Conservation (phyloP, 1,284 basidiomycete species). For the Takashimella tepidaria region DNA sequence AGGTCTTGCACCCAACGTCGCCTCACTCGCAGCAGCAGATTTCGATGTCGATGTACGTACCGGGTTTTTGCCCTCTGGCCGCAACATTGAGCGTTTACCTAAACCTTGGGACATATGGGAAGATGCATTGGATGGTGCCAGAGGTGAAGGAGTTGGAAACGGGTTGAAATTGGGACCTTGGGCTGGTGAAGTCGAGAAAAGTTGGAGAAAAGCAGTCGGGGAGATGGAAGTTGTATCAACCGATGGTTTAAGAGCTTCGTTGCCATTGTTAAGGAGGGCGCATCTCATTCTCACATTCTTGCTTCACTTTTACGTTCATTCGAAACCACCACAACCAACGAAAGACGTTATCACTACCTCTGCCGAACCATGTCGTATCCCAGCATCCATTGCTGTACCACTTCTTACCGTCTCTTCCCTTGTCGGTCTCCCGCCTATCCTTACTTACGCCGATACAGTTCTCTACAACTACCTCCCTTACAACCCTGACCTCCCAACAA, state of each 20-base stretch:
- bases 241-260: conserved; percentile 54
- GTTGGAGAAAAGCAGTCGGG: conserved; percentile 62
- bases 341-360: conserved; percentile 12
- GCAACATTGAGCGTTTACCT: conserved; percentile 63
- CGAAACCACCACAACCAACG: conserved; percentile 49
- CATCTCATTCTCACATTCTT: conserved; percentile 81
- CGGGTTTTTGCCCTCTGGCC: conserved; percentile 83
- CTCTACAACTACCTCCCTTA: conserved; percentile 74
- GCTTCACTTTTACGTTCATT: conserved; percentile 84
- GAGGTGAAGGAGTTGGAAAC: conserved; percentile 48
- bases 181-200: conserved; percentile 47
- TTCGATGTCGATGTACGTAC: conserved; percentile 89
- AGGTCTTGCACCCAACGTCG: conserved; percentile 58
- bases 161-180: conserved; percentile 56
- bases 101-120: conserved; percentile 69
- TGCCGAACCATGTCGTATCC: conserved; percentile 52
- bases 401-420: conserved; percentile 68
- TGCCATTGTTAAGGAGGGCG: conserved; percentile 68
- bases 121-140: conserved; percentile 49
- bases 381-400: conserved; percentile 68
- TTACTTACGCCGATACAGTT: conserved; percentile 91
- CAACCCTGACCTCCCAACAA: conserved; percentile 54
- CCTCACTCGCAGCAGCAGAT: conserved; percentile 84
- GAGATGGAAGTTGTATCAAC: conserved; percentile 64
- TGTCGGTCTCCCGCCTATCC: conserved; percentile 78